phyloP scores from a whole-genome alignment of 441 rosid species.

The Eutrema salsugineum region DNA sequence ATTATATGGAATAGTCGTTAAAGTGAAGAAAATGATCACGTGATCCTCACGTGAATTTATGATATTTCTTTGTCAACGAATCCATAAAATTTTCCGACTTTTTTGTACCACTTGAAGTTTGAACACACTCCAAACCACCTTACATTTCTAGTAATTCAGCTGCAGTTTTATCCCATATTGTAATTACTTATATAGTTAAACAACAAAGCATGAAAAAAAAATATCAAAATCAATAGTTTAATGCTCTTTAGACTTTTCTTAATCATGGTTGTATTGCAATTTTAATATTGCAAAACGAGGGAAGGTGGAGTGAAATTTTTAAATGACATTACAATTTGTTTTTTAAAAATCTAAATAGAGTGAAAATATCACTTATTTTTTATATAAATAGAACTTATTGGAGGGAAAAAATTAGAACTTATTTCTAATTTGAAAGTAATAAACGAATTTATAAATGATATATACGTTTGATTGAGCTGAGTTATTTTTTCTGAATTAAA shows the following conservation, averaged over 20 bases:
- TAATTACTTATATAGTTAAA: neutral
- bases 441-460: neutral
- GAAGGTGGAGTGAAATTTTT: neutral
- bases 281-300: neutral
- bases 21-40: conserved; percentile 15
- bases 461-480: neutral
- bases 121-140: conserved; percentile 1
- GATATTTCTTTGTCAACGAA: conserved; percentile 23
- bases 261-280: neutral
- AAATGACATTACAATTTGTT: neutral
- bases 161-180: neutral
- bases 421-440: neutral
- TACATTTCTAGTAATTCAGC: neutral
- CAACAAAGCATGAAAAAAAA: neutral
- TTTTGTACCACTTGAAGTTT: conserved; percentile 16
- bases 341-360: neutral
- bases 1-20: conserved; percentile 11
- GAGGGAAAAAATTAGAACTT: too few species aligned
- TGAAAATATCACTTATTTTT: too few species aligned
- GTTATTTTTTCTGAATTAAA: neutral
- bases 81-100: conserved; percentile 17
- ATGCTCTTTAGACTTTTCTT: neutral
- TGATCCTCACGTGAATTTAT: conserved; percentile 20
- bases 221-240: too few species aligned
- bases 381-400: too few species aligned